These are phyloP conservation scores for Rubroshorea leprosula DNA, from an alignment of 345 rosid genomes.

Conservation along the genomic window DNA sequence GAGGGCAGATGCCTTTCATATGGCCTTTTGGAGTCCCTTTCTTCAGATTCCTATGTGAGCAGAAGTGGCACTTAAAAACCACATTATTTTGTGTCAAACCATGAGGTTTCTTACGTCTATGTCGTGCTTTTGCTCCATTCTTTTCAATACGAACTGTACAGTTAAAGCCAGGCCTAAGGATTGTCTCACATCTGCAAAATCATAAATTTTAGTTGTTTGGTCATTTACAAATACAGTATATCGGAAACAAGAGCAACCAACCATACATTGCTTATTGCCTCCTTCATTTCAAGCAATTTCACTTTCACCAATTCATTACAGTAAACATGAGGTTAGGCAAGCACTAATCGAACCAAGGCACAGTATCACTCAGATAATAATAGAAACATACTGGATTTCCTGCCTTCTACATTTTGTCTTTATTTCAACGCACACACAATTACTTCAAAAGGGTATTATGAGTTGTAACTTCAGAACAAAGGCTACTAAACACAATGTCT, in stretches of 20 bases:
- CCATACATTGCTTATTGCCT: neutral
- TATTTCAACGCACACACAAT: too few relatives aligned
- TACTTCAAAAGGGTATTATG: too few relatives aligned
- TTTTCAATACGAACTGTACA: constrained; percentile 63
- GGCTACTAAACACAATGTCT: too few relatives aligned
- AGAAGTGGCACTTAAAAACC: constrained; percentile 60
- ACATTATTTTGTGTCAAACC: constrained; percentile 45
- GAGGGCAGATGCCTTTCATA: constrained; percentile 41
- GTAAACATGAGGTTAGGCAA: too few relatives aligned
- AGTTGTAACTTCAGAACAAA: too few relatives aligned
- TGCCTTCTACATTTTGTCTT: too few relatives aligned
- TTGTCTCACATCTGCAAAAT: constrained; percentile 61
- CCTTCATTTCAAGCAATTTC: too few relatives aligned
- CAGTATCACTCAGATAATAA: too few relatives aligned
- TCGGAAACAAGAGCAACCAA: neutral
- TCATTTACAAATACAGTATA: neutral
- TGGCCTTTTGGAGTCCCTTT: constrained; percentile 49
- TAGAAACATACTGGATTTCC: too few relatives aligned
- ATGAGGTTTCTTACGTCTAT: constrained; percentile 26
- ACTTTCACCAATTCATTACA: neutral
- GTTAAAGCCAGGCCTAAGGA: constrained; percentile 68
- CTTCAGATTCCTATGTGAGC: constrained; percentile 46
- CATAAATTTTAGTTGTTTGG: constrained; percentile 10
- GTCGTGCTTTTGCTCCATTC: constrained; percentile 29
- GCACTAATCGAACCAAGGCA: too few relatives aligned